phyloP scores from a whole-genome alignment of 441 rosid genomes.

The Euphorbia neoarborescens region DNA sequence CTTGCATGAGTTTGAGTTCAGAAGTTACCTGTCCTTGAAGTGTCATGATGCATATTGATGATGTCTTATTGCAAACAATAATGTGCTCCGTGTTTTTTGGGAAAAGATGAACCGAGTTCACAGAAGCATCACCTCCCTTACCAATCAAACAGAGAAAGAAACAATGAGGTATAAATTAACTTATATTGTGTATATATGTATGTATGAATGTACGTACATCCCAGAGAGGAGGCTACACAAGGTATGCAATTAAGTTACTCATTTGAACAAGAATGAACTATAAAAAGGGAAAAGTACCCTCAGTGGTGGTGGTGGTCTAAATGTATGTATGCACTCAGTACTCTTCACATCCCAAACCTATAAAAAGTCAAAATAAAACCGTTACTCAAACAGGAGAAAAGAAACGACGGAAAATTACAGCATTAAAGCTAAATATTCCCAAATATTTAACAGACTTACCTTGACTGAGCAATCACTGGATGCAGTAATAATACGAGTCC shows the following conservation, averaged over 20 bases:
- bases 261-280: slow-evolving; percentile 1
- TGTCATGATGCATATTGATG: slow-evolving; percentile 85
- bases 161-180: slow-evolving; percentile 7
- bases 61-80: slow-evolving; percentile 88
- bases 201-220: not conserved
- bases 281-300: slow-evolving; percentile 44
- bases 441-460: slow-evolving; percentile 28
- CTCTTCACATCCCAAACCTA: slow-evolving; percentile 98
- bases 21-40: slow-evolving; percentile 90
- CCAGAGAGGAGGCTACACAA: not conserved
- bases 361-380: slow-evolving; percentile 14
- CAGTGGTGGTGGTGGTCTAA: slow-evolving; percentile 89
- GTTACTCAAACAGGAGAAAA: slow-evolving; percentile 20
- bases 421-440: not conserved
- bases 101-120: slow-evolving; percentile 86
- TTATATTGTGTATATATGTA: not conserved
- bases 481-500: slow-evolving; percentile 79
- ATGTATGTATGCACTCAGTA: slow-evolving; percentile 85
- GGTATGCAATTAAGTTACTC: not conserved
- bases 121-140: slow-evolving; percentile 97
- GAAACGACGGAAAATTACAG: not conserved
- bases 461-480: slow-evolving; percentile 91
- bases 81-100: slow-evolving; percentile 88
- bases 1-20: slow-evolving; percentile 6
- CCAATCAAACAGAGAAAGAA: slow-evolving; percentile 19